Conservation (phyloP, 208 protist genomes). For the Borovskyia barvae region DNA sequence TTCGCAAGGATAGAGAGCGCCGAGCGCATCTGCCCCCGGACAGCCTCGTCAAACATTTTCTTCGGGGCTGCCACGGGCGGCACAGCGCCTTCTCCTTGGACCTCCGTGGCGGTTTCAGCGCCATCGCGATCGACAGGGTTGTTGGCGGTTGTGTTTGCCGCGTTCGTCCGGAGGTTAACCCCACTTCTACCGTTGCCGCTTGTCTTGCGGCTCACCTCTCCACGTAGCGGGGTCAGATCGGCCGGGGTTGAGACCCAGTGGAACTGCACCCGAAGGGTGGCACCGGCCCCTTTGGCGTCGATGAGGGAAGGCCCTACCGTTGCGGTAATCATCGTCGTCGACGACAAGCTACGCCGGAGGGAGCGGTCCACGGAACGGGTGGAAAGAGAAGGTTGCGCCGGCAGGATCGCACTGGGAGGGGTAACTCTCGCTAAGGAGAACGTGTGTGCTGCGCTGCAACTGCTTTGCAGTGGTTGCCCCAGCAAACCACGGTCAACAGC, state of each 20-base stretch:
- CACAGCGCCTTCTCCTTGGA: neutral
- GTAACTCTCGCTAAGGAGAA: too few relatives aligned
- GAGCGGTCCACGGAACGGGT: too few relatives aligned
- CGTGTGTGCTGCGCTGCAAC: conserved; percentile 14
- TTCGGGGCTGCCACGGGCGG: too few relatives aligned
- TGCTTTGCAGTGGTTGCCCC: conserved; percentile 27
- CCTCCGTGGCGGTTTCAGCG: too few relatives aligned
- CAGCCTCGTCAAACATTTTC: neutral
- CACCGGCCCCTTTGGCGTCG: too few relatives aligned
- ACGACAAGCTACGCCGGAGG: too few relatives aligned
- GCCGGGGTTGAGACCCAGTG: conserved; percentile 21
- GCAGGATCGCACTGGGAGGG: too few relatives aligned
- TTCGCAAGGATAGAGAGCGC: conserved; percentile 15
- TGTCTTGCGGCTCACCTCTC: neutral
- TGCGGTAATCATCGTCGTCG: too few relatives aligned
- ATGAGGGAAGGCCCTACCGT: too few relatives aligned
- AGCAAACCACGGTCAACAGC: conserved; percentile 7
- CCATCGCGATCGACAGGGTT: neutral
- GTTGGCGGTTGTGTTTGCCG: neutral
- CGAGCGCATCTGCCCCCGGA: conserved; percentile 16
- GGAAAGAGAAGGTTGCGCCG: too few relatives aligned
- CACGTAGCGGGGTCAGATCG: conserved; percentile 7
- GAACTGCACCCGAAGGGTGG: conserved; percentile 31
- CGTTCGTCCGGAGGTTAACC: too few relatives aligned
- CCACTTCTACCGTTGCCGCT: too few relatives aligned